Conservation (phyloP, 345 rosid genomes). For the Citropsis articulata region DNA sequence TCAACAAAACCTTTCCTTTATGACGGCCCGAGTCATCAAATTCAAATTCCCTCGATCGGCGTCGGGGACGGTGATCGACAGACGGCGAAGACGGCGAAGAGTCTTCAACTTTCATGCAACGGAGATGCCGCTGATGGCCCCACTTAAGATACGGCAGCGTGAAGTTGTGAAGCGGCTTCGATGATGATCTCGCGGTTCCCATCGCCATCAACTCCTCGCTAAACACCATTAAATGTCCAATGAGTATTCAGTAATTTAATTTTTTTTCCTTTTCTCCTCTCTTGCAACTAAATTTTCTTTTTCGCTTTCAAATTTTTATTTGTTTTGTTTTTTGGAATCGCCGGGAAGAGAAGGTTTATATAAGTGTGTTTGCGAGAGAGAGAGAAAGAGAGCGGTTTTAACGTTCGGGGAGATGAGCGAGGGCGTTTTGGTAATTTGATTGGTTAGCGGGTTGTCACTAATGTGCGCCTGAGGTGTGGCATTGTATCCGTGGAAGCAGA, state of each 20-base stretch:
- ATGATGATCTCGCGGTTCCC: constrained; percentile 46
- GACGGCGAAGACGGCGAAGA: constrained; percentile 13
- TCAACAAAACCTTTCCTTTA: constrained; percentile 16
- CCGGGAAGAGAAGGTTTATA: constrained; percentile 41
- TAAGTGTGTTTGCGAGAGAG: constrained; percentile 10
- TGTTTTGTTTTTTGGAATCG: constrained; percentile 26
- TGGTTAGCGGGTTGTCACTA: not conserved
- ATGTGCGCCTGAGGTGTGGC: constrained; percentile 12
- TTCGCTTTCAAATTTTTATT: not conserved
- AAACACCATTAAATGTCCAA: constrained; percentile 32
- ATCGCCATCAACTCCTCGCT: constrained; percentile 27
- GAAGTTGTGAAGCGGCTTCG: constrained; percentile 49
- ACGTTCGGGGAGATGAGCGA: constrained; percentile 26
- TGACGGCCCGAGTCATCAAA: constrained; percentile 18
- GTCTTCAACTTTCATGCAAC: constrained; percentile 39
- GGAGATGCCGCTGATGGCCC: constrained; percentile 43
- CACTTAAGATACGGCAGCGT: constrained; percentile 48
- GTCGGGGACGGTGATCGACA: constrained; percentile 31
- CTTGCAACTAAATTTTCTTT: not conserved
- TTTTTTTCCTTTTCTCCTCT: not conserved
- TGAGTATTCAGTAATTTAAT: not conserved
- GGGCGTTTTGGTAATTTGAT: constrained; percentile 12
- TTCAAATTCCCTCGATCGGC: constrained; percentile 21
- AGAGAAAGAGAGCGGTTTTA: constrained; percentile 21
- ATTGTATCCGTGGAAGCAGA: not conserved